A percentile compares a stretch with the other conserved stretches of the same genome.
phyloP scores from a whole-genome alignment of 352 stramenopile genomes.

The Pythium phragmiticola region DNA sequence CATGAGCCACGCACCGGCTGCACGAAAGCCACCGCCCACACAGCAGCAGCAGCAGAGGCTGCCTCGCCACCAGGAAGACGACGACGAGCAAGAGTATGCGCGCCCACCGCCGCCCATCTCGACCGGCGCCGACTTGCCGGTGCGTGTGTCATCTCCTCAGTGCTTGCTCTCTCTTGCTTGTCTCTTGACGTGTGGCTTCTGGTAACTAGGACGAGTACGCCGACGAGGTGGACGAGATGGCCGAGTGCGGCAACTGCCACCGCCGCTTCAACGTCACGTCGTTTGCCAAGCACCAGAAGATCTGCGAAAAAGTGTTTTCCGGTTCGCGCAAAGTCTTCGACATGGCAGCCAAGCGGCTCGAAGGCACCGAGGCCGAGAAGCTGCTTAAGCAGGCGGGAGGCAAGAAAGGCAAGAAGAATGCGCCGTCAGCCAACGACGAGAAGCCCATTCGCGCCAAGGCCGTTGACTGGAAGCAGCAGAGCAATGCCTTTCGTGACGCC shows the following conservation, averaged over 20 bases:
- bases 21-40: slow-evolving; percentile 1
- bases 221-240: slow-evolving; percentile 51
- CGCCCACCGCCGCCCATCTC: slow-evolving; percentile 41
- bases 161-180: background rate
- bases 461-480: slow-evolving; percentile 86
- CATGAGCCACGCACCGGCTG: background rate
- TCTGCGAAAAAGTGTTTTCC: slow-evolving; percentile 88
- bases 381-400: slow-evolving; percentile 41
- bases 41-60: slow-evolving; percentile 20
- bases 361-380: slow-evolving; percentile 74
- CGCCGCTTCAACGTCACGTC: slow-evolving; percentile 77
- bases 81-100: slow-evolving; percentile 33
- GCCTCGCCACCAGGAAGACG: slow-evolving; percentile 26
- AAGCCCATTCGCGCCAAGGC: slow-evolving; percentile 58
- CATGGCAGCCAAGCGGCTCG: slow-evolving; percentile 69
- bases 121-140: slow-evolving; percentile 33
- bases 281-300: slow-evolving; percentile 77
- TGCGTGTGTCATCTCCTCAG: slow-evolving; percentile 1
- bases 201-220: slow-evolving; percentile 46
- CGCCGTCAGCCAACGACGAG: slow-evolving; percentile 32
- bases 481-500: slow-evolving; percentile 79
- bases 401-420: slow-evolving; percentile 27
- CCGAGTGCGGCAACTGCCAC: slow-evolving; percentile 78
- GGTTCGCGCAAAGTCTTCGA: slow-evolving; percentile 87
- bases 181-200: background rate